These are phyloP conservation scores for Arthrobotrys musiformis DNA, from an alignment of 2,329 filamentous ascomycete species.

Conservation along the genomic window DNA sequence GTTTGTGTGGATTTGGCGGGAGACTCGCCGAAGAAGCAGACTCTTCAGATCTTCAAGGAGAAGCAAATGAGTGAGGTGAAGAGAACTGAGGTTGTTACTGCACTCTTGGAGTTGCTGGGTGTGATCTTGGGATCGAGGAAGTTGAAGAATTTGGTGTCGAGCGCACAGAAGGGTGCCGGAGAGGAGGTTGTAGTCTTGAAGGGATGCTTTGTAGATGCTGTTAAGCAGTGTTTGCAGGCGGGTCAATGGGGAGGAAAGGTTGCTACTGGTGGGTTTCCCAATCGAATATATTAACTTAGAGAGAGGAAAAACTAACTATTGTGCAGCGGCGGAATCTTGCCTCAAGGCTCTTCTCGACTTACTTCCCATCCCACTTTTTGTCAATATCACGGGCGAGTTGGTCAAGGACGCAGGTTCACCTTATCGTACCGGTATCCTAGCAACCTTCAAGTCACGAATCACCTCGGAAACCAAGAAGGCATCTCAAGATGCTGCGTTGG, in stretches of 20 bases:
- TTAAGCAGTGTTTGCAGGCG: constrained; percentile 61
- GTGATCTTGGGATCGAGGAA: constrained; percentile 55
- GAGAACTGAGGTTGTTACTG: constrained; percentile 62
- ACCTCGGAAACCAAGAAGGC: constrained; percentile 74
- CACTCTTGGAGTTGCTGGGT: constrained; percentile 62
- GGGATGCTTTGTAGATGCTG: constrained; percentile 56
- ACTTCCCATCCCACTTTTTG: constrained; percentile 85
- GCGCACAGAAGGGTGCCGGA: constrained; percentile 49
- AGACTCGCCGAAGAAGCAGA: constrained; percentile 66
- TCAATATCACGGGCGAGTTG: constrained; percentile 85
- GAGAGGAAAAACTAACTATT: constrained; percentile 63
- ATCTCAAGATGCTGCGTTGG: constrained; percentile 77
- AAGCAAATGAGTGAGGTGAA: constrained; percentile 51
- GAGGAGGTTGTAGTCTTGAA: constrained; percentile 56
- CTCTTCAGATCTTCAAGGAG: constrained; percentile 54
- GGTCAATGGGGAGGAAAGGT: constrained; percentile 63
- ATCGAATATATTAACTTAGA: constrained; percentile 56
- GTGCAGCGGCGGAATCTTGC: constrained; percentile 72
- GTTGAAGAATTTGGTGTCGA: constrained; percentile 52
- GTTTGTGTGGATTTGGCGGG: constrained; percentile 80
- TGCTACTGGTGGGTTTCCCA: constrained; percentile 58
- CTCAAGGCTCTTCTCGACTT: constrained; percentile 78
- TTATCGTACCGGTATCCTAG: constrained; percentile 80
- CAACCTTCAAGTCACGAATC: constrained; percentile 82
- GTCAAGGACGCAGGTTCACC: constrained; percentile 79